Evolutionary conservation across 352 stramenopile species (phyloP), one percentile per base, ranked within the genome.

Genomic region (Aphanomyces cochlioides): DNA sequence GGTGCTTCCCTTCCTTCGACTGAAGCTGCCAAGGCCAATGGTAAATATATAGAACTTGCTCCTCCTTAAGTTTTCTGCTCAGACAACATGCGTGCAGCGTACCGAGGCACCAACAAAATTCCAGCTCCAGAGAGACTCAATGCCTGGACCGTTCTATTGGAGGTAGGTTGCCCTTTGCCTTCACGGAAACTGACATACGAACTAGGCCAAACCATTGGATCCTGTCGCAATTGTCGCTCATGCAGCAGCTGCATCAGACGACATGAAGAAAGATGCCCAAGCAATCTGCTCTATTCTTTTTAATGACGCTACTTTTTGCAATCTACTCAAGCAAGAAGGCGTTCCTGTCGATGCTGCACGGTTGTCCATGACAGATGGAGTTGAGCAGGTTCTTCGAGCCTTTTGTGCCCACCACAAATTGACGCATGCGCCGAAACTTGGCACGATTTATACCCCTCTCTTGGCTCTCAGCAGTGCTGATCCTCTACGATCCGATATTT

Each of bases 281-380:
- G 72, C 77, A 0, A 77, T 91, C 54, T 93, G 84, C 47, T 74
- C 77, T 5, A 67, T 74, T 36, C 78, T 94, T 53, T 94, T 92
- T 50, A 74, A 79, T 1, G 90, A 85, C 61, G 71, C 67, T 41
- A 66, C 82, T 10, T 85, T 92, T 40, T 60, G 73, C 12, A 77
- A 84, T 61, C 78, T 74, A 4, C 64, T 88, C 1, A 50, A 72
- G 6, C 71, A 76, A 63, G 66, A 78, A 12, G 76, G 75, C 6
- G 74, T 87, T 34, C 78, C 59, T 2, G 78, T 79, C 53, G 82
- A 89, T 56, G 80, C 78, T 28, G 72, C 80, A 10, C 82, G 82
- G 5, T 67, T 94, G 57, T 73, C 89, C 6, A 90, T 93, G 64
- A 89, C 92, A 47, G 84, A 94, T 69, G 86, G 76, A 47, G 81